Evolutionary conservation across 2,329 filamentous ascomycete genomes (phyloP).

Genomic region (Stachybotrys chlorohalonatus): DNA sequence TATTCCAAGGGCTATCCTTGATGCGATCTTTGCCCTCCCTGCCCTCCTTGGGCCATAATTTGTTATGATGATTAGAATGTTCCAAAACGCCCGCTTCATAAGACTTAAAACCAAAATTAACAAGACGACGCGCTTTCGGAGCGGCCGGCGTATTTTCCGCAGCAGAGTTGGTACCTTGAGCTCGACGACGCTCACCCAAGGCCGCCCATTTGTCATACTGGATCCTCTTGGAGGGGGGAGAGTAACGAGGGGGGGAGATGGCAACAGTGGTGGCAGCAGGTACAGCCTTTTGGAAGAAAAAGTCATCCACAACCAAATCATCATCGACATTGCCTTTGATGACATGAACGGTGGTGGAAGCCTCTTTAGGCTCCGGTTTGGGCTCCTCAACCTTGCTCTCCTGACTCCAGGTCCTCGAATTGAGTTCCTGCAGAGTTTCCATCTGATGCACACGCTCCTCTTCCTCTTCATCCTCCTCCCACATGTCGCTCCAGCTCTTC

Average conservation of each 20-base stretch:
- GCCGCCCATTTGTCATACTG: slow-evolving; percentile 79
- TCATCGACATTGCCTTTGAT: slow-evolving; percentile 48
- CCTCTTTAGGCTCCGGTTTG: slow-evolving; percentile 10
- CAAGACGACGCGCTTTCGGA: slow-evolving; percentile 36
- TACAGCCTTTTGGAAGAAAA: slow-evolving; percentile 62
- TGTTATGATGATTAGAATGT: slow-evolving; percentile 26
- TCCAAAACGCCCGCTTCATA: slow-evolving; percentile 41
- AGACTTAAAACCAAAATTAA: slow-evolving; percentile 38
- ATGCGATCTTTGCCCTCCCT: slow-evolving; percentile 14
- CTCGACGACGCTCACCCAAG: slow-evolving; percentile 75
- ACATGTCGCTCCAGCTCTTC: slow-evolving; percentile 99
- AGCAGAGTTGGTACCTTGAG: slow-evolving; percentile 44
- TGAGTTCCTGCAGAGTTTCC: slow-evolving; percentile 49
- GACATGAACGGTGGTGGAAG: slow-evolving; percentile 13
- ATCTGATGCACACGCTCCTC: slow-evolving; percentile 52
- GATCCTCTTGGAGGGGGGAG: slow-evolving; percentile 56
- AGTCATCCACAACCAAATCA: slow-evolving; percentile 58
- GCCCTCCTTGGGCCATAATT: slow-evolving; percentile 28
- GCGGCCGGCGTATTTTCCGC: slow-evolving; percentile 39
- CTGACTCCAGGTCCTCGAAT: slow-evolving; percentile 71
- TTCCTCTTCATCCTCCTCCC: slow-evolving; percentile 81
- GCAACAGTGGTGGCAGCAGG: slow-evolving; percentile 25
- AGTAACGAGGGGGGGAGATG: slow-evolving; percentile 41
- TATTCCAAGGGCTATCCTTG: slow-evolving; percentile 47
- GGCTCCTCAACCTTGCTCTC: slow-evolving; percentile 45